Evolutionary conservation across 345 rosid species (phyloP).

Genomic region (Camelina sativa): DNA sequence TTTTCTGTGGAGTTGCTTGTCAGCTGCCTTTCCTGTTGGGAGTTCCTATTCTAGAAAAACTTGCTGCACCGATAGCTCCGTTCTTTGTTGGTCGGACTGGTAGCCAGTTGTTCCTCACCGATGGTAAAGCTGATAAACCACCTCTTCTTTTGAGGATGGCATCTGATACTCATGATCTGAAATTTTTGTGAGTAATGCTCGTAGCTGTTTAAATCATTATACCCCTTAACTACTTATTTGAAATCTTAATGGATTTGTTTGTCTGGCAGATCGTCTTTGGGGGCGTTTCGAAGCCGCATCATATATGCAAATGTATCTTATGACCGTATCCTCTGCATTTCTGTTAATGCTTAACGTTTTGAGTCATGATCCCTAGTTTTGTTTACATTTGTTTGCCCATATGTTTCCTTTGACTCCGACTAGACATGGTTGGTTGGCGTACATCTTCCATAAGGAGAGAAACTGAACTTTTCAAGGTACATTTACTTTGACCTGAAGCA

Average conservation of each 20-base stretch:
- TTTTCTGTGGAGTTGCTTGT: slow-evolving; percentile 13
- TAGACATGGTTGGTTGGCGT: slow-evolving; percentile 99
- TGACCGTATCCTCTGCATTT: slow-evolving; percentile 80
- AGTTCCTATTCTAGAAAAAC: slow-evolving; percentile 81
- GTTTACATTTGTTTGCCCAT: slow-evolving; percentile 9
- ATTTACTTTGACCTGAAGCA: neutral
- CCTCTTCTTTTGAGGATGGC: slow-evolving; percentile 95
- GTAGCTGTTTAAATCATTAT: slow-evolving; percentile 2
- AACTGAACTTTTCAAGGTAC: slow-evolving; percentile 79
- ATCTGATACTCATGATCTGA: slow-evolving; percentile 73
- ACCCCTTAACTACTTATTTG: slow-evolving; percentile 16
- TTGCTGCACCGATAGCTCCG: slow-evolving; percentile 86
- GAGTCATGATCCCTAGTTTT: slow-evolving; percentile 5
- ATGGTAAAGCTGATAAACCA: slow-evolving; percentile 79
- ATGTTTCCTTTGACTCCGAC: slow-evolving; percentile 52
- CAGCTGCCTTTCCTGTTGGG: slow-evolving; percentile 97
- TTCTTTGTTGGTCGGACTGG: slow-evolving; percentile 82
- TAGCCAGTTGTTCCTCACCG: slow-evolving; percentile 84
- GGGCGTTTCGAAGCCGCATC: slow-evolving; percentile 74
- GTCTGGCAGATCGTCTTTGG: slow-evolving; percentile 71
- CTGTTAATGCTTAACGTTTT: slow-evolving; percentile 14
- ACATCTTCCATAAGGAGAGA: slow-evolving; percentile 97
- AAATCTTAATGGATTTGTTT: slow-evolving; percentile 16
- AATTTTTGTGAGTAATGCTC: slow-evolving; percentile 66
- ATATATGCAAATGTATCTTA: slow-evolving; percentile 93